These are phyloP conservation scores for Phytophthora macrochlamydospora DNA, from an alignment of 352 stramenopile genomes.

Conservation along the genomic window DNA sequence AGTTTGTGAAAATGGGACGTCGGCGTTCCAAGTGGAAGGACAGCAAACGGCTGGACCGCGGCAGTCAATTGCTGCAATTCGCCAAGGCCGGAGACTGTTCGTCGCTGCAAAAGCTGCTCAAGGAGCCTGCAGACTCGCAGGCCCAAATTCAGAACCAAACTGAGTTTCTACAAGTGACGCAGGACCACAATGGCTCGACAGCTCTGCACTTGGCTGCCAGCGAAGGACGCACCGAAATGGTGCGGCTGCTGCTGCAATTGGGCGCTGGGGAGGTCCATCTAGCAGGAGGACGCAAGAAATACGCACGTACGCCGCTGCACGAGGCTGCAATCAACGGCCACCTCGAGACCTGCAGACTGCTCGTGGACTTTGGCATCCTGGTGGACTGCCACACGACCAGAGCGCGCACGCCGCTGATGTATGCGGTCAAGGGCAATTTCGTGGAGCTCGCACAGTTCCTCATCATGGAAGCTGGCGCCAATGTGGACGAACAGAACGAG, in stretches of 20 bases:
- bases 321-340: constrained; percentile 75
- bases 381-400: constrained; percentile 84
- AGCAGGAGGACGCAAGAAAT: constrained; percentile 62
- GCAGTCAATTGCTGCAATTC: constrained; percentile 51
- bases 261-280: constrained; percentile 68
- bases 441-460: constrained; percentile 53
- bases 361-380: constrained; percentile 64
- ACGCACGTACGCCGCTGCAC: constrained; percentile 74
- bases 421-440: constrained; percentile 70
- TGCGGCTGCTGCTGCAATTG: constrained; percentile 46
- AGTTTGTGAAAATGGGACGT: constrained; percentile 53
- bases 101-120: constrained; percentile 38
- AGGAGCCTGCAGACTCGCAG: constrained; percentile 6
- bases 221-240: constrained; percentile 56
- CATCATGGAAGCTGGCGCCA: constrained; percentile 47
- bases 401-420: constrained; percentile 77
- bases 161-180: constrained; percentile 64
- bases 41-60: constrained; percentile 32
- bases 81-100: constrained; percentile 50
- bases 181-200: constrained; percentile 72
- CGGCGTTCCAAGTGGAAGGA: constrained; percentile 80
- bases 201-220: constrained; percentile 67
- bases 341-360: constrained; percentile 47
- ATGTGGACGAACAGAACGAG: constrained; percentile 80
- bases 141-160: constrained; percentile 21